Conservation (phyloP, 129 eudicot genomes). For the Heracleum sosnowskyi region DNA sequence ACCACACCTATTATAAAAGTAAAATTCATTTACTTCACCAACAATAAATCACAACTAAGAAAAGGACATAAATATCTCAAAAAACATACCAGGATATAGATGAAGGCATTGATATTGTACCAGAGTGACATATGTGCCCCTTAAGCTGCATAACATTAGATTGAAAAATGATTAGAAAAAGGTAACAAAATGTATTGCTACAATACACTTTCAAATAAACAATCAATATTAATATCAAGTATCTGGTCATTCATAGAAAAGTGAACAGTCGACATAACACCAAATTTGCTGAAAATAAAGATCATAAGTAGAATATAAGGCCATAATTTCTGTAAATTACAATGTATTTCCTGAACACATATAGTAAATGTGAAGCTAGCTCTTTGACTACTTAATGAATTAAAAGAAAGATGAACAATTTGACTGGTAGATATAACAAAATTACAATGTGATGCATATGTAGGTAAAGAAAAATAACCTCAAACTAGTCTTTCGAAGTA, state of each 20-base stretch:
- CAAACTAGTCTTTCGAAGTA: constrained; percentile 30
- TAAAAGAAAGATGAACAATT: not conserved
- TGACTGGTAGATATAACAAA: not conserved
- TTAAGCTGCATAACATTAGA: constrained; percentile 46
- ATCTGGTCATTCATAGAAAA: not conserved
- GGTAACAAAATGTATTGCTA: not conserved
- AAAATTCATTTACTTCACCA: not conserved
- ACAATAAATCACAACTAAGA: not conserved
- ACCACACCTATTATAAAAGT: constrained; percentile 41
- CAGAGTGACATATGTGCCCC: constrained; percentile 32
- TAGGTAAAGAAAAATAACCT: constrained; percentile 26
- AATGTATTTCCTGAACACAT: not conserved
- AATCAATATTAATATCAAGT: not conserved
- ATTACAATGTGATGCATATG: not conserved
- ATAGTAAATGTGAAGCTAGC: not conserved
- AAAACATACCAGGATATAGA: constrained; percentile 77
- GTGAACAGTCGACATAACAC: not conserved
- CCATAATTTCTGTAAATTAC: not conserved
- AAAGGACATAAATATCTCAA: not conserved
- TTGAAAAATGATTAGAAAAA: not conserved
- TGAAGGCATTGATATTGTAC: constrained; percentile 62
- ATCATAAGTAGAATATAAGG: not conserved
- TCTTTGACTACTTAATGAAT: not conserved
- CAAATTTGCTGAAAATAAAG: not conserved
- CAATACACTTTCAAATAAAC: not conserved